A percentile compares a stretch with the other conserved stretches of the same genome.
phyloP scores from a whole-genome alignment of 1,139 yeast species.

The Saccharomyces uvarum region DNA sequence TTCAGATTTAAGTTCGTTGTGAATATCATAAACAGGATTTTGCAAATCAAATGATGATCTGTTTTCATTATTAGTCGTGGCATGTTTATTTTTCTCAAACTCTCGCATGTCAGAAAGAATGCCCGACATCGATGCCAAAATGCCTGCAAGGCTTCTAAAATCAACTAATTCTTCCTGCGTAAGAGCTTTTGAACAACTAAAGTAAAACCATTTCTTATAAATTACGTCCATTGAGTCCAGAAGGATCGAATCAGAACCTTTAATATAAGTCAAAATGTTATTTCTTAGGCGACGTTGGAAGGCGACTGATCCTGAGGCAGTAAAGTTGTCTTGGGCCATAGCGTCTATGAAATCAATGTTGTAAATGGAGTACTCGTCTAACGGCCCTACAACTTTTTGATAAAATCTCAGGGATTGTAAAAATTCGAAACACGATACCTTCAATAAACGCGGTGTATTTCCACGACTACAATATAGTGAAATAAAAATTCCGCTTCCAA shows the following conservation, averaged over 20 bases:
- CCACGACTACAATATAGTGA: conserved; percentile 23
- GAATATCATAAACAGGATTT: conserved; percentile 19
- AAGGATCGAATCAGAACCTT: conserved; percentile 53
- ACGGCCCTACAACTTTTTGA: conserved; percentile 14
- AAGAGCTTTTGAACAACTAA: conserved; percentile 9
- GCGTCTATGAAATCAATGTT: conserved; percentile 43
- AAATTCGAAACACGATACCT: conserved; percentile 16
- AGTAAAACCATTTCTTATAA: conserved; percentile 44
- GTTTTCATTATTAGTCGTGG: conserved; percentile 14
- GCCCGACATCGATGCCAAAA: conserved; percentile 53
- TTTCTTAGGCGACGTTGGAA: conserved; percentile 60
- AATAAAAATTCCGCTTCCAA: conserved; percentile 26
- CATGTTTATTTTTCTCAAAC: conserved; percentile 15
- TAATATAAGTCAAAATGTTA: conserved; percentile 44
- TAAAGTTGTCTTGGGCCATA: conserved; percentile 49
- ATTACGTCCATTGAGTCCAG: conserved; percentile 56
- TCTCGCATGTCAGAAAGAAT: conserved; percentile 39
- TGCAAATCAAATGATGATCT: not conserved
- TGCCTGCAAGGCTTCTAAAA: conserved; percentile 55
- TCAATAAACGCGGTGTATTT: conserved; percentile 17
- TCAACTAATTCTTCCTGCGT: conserved; percentile 33
- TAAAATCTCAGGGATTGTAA: conserved; percentile 16
- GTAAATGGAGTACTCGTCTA: conserved; percentile 22
- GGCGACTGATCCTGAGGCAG: conserved; percentile 75
- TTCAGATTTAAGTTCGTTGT: conserved; percentile 27